phyloP scores from a whole-genome alignment of 2,329 filamentous ascomycete species.

The Colletotrichum gigasporum region DNA sequence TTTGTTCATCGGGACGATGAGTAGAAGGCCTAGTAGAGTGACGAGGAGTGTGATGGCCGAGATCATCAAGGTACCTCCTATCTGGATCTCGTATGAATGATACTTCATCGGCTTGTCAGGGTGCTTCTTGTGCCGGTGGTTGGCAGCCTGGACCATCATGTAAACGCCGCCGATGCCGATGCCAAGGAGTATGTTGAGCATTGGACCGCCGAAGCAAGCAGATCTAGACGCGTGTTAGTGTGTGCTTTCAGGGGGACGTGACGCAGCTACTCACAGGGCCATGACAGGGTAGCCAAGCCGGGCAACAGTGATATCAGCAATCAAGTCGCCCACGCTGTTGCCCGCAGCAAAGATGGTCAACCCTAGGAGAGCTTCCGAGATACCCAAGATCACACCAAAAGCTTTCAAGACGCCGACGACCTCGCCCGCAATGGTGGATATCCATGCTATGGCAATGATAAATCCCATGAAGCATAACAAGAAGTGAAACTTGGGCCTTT shows the following conservation, averaged over 20 bases:
- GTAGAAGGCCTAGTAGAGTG: constrained; percentile 80
- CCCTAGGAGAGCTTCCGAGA: constrained; percentile 93
- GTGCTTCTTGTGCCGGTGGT: constrained; percentile 72
- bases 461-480: constrained; percentile 91
- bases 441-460: constrained; percentile 92
- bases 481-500: constrained; percentile 77
- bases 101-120: constrained; percentile 72
- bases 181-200: constrained; percentile 96
- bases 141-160: constrained; percentile 80
- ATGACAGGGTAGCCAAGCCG: constrained; percentile 95
- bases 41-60: constrained; percentile 84
- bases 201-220: constrained; percentile 96
- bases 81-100: constrained; percentile 82
- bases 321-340: constrained; percentile 92
- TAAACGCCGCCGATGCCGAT: constrained; percentile 92
- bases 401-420: constrained; percentile 96
- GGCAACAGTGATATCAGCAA: constrained; percentile 94
- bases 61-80: constrained; percentile 86
- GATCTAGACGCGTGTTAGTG: constrained; percentile 58
- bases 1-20: constrained; percentile 83
- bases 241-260: neutral
- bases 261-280: constrained; percentile 69
- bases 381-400: constrained; percentile 88
- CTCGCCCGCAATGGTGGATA: constrained; percentile 93
- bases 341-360: constrained; percentile 96